Conservation (phyloP, 2,329 filamentous ascomycete species). For the Elsinoe necatrix region DNA sequence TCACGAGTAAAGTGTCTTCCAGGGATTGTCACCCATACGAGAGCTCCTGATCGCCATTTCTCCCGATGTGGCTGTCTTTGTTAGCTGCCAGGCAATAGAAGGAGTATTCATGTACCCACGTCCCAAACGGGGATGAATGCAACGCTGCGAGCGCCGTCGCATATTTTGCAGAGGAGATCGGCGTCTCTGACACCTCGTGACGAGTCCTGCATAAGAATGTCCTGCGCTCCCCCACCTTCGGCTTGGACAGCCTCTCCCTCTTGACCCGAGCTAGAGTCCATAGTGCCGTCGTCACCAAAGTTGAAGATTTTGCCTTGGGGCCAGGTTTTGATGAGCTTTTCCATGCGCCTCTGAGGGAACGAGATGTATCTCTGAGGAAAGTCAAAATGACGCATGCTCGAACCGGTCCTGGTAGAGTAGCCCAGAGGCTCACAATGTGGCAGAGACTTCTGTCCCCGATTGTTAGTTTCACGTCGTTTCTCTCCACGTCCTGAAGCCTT, state of each 20-base stretch:
- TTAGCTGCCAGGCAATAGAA: neutral
- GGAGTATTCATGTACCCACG: neutral
- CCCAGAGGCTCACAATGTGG: slow-evolving; percentile 15
- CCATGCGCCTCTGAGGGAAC: slow-evolving; percentile 16
- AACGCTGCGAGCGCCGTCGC: slow-evolving; percentile 39
- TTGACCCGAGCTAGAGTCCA: slow-evolving; percentile 21
- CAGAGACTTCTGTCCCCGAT: neutral
- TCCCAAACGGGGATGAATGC: slow-evolving; percentile 47
- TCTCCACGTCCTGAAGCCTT: neutral
- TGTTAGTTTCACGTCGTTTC: neutral
- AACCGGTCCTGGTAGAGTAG: slow-evolving; percentile 17
- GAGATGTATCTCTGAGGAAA: slow-evolving; percentile 12
- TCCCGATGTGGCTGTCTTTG: neutral
- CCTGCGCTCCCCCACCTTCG: neutral
- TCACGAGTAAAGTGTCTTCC: slow-evolving; percentile 29
- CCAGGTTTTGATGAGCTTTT: slow-evolving; percentile 20
- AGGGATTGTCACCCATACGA: slow-evolving; percentile 36
- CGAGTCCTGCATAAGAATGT: neutral
- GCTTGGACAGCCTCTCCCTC: neutral
- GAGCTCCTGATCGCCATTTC: slow-evolving; percentile 17
- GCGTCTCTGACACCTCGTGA: neutral
- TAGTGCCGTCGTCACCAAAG: slow-evolving; percentile 20
- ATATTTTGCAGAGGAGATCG: slow-evolving; percentile 19
- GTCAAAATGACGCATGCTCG: slow-evolving; percentile 17
- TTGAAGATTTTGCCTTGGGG: slow-evolving; percentile 25